Percentiles rank a stretch among this genome's conserved stretches.
phyloP scores from a whole-genome alignment of 306 rosid species.

The Cotoneaster glaucophyllus region DNA sequence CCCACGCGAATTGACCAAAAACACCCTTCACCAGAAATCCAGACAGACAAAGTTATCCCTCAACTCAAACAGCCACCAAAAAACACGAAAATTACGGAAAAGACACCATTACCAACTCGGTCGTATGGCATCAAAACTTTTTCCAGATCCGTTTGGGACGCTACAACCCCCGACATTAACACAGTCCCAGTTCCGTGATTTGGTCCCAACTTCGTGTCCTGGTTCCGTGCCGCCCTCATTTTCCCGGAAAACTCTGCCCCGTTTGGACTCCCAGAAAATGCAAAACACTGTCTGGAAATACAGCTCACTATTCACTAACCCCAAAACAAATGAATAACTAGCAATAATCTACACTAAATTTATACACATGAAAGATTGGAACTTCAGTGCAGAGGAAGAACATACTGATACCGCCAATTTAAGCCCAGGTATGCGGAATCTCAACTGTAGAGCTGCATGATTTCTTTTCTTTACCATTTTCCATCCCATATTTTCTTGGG shows the following conservation, averaged over 20 bases:
- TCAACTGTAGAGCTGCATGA: neutral
- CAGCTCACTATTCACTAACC: neutral
- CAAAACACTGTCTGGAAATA: neutral
- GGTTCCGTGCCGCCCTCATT: neutral
- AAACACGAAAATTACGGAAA: conserved; percentile 32
- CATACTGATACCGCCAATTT: no score
- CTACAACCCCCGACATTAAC: neutral
- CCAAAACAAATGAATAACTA: neutral
- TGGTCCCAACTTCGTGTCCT: neutral
- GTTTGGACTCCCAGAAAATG: conserved; percentile 7
- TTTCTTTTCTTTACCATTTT: neutral
- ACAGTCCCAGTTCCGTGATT: conserved; percentile 12
- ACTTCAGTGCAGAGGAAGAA: no score
- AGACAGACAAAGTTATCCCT: neutral
- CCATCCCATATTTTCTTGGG: neutral
- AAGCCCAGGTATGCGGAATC: neutral
- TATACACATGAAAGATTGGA: no score
- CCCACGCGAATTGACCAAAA: conserved; percentile 15
- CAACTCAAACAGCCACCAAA: conserved; percentile 15
- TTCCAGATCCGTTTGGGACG: conserved; percentile 10
- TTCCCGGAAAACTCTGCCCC: neutral
- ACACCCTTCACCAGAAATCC: conserved; percentile 7
- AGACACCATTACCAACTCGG: conserved; percentile 3
- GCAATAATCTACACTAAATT: no score
- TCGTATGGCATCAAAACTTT: neutral